Conservation (phyloP, 768 basidiomycete species). For the Rhodotorula sphaerocarpa region DNA sequence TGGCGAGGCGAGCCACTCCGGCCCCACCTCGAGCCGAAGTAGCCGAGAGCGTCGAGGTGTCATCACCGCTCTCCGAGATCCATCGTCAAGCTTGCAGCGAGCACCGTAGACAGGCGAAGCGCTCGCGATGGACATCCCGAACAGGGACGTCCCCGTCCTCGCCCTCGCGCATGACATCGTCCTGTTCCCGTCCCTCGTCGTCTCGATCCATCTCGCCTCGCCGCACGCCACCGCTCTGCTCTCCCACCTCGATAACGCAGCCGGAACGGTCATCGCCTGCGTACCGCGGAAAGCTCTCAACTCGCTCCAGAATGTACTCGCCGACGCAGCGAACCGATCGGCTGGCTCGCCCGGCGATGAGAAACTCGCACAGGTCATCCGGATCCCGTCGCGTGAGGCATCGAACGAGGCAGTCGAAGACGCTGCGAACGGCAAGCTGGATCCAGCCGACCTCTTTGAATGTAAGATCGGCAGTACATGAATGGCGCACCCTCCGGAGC, state of each 20-base stretch:
- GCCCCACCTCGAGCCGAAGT: too few species aligned
- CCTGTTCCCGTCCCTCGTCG: slow-evolving; percentile 21
- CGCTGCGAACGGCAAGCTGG: not conserved
- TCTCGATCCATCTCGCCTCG: slow-evolving; percentile 19
- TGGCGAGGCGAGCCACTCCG: too few species aligned
- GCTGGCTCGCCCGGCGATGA: not conserved
- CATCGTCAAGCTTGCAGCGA: not conserved
- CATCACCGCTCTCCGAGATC: too few species aligned
- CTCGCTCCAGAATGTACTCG: too few species aligned
- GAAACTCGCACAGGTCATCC: not conserved
- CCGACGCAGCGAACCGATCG: not conserved
- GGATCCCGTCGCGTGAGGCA: not conserved
- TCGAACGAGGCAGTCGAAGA: not conserved
- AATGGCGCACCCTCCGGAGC: not conserved
- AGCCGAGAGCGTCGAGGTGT: too few species aligned
- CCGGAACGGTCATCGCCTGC: slow-evolving; percentile 20
- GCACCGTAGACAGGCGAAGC: not conserved
- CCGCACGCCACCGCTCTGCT: too few species aligned
- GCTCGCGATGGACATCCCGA: too few species aligned
- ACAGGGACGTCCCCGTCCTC: not conserved
- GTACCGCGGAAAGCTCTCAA: slow-evolving; percentile 6
- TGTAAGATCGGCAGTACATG: slow-evolving; percentile 1
- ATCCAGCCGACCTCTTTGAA: slow-evolving; percentile 23
- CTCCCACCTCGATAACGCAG: not conserved
- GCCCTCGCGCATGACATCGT: slow-evolving; percentile 3